Base-by-base conservation (phyloP, 495 filamentous ascomycete species). In the Neohortaea acidophila region DNA sequence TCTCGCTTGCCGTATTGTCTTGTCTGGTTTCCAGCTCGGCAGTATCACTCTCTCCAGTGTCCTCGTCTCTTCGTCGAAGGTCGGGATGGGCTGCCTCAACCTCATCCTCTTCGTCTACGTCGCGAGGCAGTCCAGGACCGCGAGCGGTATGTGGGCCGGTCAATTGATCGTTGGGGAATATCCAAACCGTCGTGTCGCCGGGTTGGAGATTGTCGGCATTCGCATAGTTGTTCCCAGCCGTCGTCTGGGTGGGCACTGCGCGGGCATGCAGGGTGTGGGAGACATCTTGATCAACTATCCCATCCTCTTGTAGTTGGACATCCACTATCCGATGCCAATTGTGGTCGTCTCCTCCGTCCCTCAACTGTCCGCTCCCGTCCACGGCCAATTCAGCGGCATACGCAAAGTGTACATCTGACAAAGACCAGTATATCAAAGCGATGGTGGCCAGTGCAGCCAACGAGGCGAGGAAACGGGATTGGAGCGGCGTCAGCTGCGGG, bases 381-480 rank as follows among this genome's bases (percentile, higher is more conserved):
- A 37, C 18, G 35, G 60, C 55, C 26, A 70, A 49, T 34, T 77
- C 70, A 39, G 62, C 60, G 11, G 77, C 75, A 46, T 77, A 64
- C 28, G 71, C 77, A 47, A 77, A 64, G 41, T 65, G 64, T 22
- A 63, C 62, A 21, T 63, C 61, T 38, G 67, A 65, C 18, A 81
- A 51, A 23, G 62, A 53, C 39, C 76, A 51, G 49, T 72, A 74
- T 36, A 81, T 46, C 24, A 71, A 33, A 24, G 74, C 41, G 21
- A 79, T 44, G 23, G 75, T 49, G 30, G 69, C 52, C 21, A 70
- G 68, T 27, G 70, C 68, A 52, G 67, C 56, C 43, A 76, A 47
- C 22, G 70, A 77, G 52, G 77, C 76, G 55, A 67, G 71, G 47
- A 84, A 60, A 47, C 73, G 74, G 58, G 72, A 77, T 65, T 79